A percentile compares a stretch with the other conserved stretches of the same genome.
These are phyloP conservation scores for Ensete glaucum DNA, from an alignment of 176 grass and related monocot species.

Conservation along the genomic window DNA sequence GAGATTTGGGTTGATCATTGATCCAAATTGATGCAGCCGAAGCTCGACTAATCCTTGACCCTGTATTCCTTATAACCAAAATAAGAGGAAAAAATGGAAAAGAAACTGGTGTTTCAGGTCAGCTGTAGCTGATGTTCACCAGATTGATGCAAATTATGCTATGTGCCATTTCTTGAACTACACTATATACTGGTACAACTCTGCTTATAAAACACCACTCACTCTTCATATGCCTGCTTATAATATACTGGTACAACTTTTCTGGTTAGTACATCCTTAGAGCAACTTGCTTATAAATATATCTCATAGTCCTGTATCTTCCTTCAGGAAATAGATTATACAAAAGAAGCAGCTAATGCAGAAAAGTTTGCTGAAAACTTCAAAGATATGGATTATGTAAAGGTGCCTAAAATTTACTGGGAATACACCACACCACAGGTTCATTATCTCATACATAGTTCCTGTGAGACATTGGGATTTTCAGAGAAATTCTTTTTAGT, in stretches of 20 bases:
- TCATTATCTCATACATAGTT: slow-evolving; percentile 26
- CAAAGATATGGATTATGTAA: slow-evolving; percentile 76
- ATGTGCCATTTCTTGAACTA: no score
- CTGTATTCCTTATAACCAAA: no score
- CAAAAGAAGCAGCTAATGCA: slow-evolving; percentile 93
- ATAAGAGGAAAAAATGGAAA: no score
- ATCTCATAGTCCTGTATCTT: slow-evolving; percentile 16
- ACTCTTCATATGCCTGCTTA: not conserved
- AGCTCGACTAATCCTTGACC: no score
- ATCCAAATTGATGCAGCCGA: no score
- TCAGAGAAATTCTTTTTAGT: slow-evolving; percentile 4
- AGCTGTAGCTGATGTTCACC: no score
- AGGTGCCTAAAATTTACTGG: slow-evolving; percentile 86
- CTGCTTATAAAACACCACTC: no score
- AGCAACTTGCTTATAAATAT: slow-evolving; percentile 3
- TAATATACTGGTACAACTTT: not conserved
- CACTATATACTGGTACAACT: no score
- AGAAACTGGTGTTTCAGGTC: no score
- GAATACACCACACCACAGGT: slow-evolving; percentile 95
- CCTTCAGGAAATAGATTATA: slow-evolving; percentile 99
- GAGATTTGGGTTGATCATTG: no score
- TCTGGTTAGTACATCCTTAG: not conserved
- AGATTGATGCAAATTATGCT: no score
- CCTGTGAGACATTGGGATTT: slow-evolving; percentile 10
- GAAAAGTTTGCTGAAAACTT: slow-evolving; percentile 87